Evolutionary conservation across 2,329 filamentous ascomycete species (phyloP).

Genomic region (Helminthosporium solani): DNA sequence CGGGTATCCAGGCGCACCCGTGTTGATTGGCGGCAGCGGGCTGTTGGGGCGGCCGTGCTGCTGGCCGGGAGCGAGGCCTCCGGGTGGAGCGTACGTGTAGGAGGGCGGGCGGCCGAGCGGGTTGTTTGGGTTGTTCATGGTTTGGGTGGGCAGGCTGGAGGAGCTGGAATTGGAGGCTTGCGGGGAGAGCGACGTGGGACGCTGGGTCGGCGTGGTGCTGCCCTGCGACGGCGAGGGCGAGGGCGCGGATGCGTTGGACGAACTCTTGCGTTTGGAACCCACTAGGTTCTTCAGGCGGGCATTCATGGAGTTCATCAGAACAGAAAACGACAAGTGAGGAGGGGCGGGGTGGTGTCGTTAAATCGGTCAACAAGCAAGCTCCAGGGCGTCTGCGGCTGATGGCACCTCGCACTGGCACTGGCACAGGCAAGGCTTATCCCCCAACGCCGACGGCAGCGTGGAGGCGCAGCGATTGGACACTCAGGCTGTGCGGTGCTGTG

Average conservation of each 20-base stretch:
- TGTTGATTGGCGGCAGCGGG: constrained; percentile 59
- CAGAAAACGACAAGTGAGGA: constrained; percentile 15
- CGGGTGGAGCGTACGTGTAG: constrained; percentile 57
- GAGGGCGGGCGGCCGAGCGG: constrained; percentile 63
- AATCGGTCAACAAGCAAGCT: constrained; percentile 16
- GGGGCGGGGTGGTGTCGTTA: constrained; percentile 30
- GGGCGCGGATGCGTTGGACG: constrained; percentile 55
- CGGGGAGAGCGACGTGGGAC: constrained; percentile 43
- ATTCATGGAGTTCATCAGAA: constrained; percentile 74
- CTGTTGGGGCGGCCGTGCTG: constrained; percentile 49
- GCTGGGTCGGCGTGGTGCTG: constrained; percentile 42
- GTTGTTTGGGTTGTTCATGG: constrained; percentile 57
- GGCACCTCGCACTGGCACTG: too few relatives aligned
- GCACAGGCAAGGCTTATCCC: constrained; percentile 15
- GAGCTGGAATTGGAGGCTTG: constrained; percentile 43
- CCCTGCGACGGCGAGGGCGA: constrained; percentile 31
- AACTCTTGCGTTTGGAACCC: constrained; percentile 74
- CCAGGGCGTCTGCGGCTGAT: constrained; percentile 31
- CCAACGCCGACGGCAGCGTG: constrained; percentile 1
- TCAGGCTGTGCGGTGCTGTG: too few relatives aligned
- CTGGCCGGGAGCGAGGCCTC: constrained; percentile 41
- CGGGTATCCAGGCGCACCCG: constrained; percentile 52
- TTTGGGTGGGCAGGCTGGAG: constrained; percentile 35
- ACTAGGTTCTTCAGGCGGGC: constrained; percentile 76
- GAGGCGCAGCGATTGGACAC: constrained; percentile 10